phyloP scores from a whole-genome alignment of 441 rosid species.

The Brassica hybrid region DNA sequence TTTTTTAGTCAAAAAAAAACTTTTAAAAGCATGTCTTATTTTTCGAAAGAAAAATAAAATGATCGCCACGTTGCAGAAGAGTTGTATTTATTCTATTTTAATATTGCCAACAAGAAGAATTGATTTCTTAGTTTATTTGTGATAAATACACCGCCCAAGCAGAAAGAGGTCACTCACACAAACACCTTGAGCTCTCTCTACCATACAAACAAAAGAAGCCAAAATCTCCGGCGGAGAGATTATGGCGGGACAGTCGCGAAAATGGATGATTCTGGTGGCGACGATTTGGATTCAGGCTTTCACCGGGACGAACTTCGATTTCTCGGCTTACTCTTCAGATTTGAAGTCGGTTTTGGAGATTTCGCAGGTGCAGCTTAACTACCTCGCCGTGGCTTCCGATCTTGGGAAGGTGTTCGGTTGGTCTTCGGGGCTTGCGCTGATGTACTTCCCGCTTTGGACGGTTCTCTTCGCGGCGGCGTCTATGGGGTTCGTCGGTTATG shows the following conservation, averaged over 20 bases:
- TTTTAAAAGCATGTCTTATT: background rate
- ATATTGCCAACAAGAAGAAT: constrained; percentile 1
- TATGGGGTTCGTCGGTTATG: background rate
- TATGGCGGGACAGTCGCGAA: constrained; percentile 1
- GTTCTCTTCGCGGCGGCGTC: background rate
- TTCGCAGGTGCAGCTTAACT: background rate
- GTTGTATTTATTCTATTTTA: background rate
- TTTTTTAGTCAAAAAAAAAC: too few species aligned
- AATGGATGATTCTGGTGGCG: constrained; percentile 3
- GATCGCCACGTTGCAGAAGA: background rate
- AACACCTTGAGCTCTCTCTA: constrained; percentile 30
- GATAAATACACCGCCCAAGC: background rate
- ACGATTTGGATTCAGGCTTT: background rate
- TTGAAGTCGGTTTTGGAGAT: background rate
- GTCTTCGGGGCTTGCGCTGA: background rate
- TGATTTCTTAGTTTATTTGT: background rate
- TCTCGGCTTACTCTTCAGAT: background rate
- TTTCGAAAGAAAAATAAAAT: too few species aligned
- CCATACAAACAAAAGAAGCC: constrained; percentile 21
- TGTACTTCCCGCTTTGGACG: background rate
- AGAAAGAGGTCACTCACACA: constrained; percentile 27
- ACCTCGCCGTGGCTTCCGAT: background rate
- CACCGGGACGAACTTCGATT: background rate
- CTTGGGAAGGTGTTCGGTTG: background rate
- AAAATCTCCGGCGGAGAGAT: background rate